These are phyloP conservation scores for Pseudogymnoascus sp. DNA, from an alignment of 2,329 filamentous ascomycete genomes.

Conservation along the genomic window DNA sequence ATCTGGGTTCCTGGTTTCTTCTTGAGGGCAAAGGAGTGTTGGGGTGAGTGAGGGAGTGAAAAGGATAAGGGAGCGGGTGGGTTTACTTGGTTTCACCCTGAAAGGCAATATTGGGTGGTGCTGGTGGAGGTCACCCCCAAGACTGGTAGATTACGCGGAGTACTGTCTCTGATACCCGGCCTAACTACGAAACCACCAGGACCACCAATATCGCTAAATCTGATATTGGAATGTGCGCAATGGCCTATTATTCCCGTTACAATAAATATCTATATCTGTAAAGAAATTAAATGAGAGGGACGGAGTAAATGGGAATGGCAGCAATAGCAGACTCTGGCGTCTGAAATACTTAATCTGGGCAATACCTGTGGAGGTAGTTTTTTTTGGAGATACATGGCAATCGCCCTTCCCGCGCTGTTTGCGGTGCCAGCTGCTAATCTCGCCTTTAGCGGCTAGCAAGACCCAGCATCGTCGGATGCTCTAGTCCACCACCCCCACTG, in stretches of 20 bases:
- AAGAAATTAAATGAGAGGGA: neutral
- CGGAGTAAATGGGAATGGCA: neutral
- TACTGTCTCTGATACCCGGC: neutral
- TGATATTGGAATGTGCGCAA: neutral
- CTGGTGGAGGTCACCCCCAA: neutral
- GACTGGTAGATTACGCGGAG: neutral
- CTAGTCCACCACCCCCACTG: neutral
- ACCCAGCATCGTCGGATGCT: neutral
- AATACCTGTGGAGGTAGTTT: neutral
- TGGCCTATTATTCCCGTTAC: neutral
- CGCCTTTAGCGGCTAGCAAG: neutral
- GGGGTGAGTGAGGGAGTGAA: neutral
- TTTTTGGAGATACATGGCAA: neutral
- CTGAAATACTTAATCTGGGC: neutral
- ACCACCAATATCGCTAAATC: neutral
- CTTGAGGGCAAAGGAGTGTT: neutral
- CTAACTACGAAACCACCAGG: neutral
- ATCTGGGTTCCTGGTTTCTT: neutral
- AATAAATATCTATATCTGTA: neutral
- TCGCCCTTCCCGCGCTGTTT: neutral
- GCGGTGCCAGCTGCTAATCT: neutral
- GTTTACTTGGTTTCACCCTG: conserved; percentile 1
- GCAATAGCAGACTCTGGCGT: neutral
- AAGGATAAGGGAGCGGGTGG: neutral
- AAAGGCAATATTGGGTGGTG: neutral